Base-by-base conservation (phyloP, 495 filamentous ascomycete species). In the Aspergillus conjunctus region DNA sequence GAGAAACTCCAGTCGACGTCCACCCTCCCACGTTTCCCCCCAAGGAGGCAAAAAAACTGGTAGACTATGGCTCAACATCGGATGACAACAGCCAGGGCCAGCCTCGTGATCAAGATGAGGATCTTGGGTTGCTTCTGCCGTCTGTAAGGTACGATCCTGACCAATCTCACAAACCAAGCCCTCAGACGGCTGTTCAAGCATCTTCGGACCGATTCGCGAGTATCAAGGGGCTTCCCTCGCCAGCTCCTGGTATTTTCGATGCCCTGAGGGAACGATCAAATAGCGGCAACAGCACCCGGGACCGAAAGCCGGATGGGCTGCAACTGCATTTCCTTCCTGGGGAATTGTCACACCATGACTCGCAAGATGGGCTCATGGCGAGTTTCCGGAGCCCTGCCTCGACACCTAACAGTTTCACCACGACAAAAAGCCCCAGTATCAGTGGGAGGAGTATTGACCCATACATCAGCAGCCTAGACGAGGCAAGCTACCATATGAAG, bases 381-480 rank as follows among this genome's bases (percentile, higher is more conserved):
- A 82, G 77, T 41, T 76, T 70, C 45, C 79, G 71, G 57, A 85
- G 80, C 56, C 81, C 74, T 30, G 76, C 75, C 61, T 76, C 65
- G 9, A 82, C 70, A 4, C 70, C 83, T 17, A 77, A 82, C 60
- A 81, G 79, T 61, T 79, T 71, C 51, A 59, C 70, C 22, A 79
- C 80, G 7, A 66, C 77, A 8, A 82, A 79, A 60, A 83, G 78
- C 61, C 81, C 83, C 7, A 81, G 79, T 58, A 74, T 82, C 17
- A 84, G 79, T 59, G 84, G 83, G 8, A 83, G 86, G 37, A 91
- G 87, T 62, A 82, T 92, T 32, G 90, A 95, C 65, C 86, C 92
- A 61, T 96, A 95, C 65, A 92, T 96, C 64, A 90, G 87, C 73
- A 95, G 91, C 71, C 73, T 96, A 3, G 91, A 95, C 20, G 81